Percentiles rank a stretch among this genome's conserved stretches.
These are phyloP conservation scores for Camellia granthamiana DNA, from an alignment of 148 eudicot species.

Conservation along the genomic window DNA sequence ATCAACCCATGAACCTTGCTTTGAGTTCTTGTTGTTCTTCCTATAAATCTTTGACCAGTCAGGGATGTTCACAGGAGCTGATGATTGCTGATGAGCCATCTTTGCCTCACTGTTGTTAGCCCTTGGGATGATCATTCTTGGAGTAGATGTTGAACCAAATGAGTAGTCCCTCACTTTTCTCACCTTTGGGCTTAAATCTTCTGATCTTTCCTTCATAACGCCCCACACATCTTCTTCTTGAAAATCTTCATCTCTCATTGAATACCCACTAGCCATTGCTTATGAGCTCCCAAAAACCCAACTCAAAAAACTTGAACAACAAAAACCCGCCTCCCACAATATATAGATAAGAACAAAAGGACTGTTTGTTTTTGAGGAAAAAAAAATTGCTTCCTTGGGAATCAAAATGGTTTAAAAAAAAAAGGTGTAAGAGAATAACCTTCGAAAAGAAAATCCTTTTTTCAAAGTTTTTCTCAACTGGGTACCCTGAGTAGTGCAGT, in stretches of 20 bases:
- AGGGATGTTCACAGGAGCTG: conserved; percentile 64
- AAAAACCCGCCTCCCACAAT: not conserved
- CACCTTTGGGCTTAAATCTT: conserved; percentile 21
- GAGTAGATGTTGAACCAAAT: conserved; percentile 23
- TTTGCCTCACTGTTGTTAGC: conserved; percentile 21
- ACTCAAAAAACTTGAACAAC: not conserved
- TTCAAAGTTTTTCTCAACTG: conserved; percentile 8
- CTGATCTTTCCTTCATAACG: conserved; percentile 28
- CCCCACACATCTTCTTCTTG: conserved; percentile 71
- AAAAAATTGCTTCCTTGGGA: not conserved
- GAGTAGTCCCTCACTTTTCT: conserved; percentile 23
- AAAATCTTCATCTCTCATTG: conserved; percentile 47
- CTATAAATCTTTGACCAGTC: conserved; percentile 59
- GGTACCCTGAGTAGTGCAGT: not conserved
- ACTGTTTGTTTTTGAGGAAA: not conserved
- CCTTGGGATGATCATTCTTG: conserved; percentile 60
- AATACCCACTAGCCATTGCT: conserved; percentile 31
- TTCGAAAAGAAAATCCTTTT: conserved; percentile 23
- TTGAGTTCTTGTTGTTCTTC: conserved; percentile 16
- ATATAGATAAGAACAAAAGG: not conserved
- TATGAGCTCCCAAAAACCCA: not conserved
- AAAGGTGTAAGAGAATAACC: conserved; percentile 25
- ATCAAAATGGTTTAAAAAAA: not conserved
- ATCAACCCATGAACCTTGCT: conserved; percentile 9
- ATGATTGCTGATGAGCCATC: conserved; percentile 30